Evolutionary conservation across 2,329 filamentous ascomycete genomes (phyloP).

Genomic region (Sclerotiophoma versabilis): DNA sequence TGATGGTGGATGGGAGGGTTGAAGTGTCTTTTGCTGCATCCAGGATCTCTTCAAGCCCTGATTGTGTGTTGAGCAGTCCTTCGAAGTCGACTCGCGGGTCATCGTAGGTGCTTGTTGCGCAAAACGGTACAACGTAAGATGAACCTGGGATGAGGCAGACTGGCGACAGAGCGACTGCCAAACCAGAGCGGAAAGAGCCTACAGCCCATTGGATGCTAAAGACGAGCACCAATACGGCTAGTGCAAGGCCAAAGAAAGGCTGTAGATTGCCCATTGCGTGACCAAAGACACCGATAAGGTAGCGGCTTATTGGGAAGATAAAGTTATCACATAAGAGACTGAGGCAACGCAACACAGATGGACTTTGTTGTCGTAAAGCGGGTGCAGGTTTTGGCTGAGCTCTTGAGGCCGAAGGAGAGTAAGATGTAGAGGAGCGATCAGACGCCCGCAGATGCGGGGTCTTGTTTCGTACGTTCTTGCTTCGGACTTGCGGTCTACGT

Average conservation of each 20-base stretch:
- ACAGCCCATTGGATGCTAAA: constrained; percentile 63
- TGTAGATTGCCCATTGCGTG: constrained; percentile 69
- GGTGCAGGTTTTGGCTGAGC: background rate
- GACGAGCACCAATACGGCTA: constrained; percentile 62
- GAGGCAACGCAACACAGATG: constrained; percentile 33
- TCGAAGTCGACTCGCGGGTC: constrained; percentile 66
- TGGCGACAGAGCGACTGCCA: constrained; percentile 70
- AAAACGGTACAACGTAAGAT: constrained; percentile 71
- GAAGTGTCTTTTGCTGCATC: constrained; percentile 70
- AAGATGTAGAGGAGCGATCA: constrained; percentile 8
- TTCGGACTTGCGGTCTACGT: constrained; percentile 31
- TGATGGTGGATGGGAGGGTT: constrained; percentile 78
- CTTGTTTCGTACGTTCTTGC: constrained; percentile 16
- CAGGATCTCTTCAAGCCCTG: constrained; percentile 78
- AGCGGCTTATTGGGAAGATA: constrained; percentile 51
- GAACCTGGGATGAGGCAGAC: constrained; percentile 73
- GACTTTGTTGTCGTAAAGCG: constrained; percentile 17
- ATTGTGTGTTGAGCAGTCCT: constrained; percentile 75
- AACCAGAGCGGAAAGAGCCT: constrained; percentile 67
- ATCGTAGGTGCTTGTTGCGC: constrained; percentile 46
- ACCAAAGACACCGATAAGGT: constrained; percentile 63
- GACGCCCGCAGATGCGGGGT: constrained; percentile 10
- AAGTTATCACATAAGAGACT: constrained; percentile 43
- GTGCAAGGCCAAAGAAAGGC: constrained; percentile 64
- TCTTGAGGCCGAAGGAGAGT: background rate